Percentiles rank a stretch among this genome's conserved stretches.
phyloP scores from a whole-genome alignment of 768 basidiomycete species.

The Mycena haematopus region DNA sequence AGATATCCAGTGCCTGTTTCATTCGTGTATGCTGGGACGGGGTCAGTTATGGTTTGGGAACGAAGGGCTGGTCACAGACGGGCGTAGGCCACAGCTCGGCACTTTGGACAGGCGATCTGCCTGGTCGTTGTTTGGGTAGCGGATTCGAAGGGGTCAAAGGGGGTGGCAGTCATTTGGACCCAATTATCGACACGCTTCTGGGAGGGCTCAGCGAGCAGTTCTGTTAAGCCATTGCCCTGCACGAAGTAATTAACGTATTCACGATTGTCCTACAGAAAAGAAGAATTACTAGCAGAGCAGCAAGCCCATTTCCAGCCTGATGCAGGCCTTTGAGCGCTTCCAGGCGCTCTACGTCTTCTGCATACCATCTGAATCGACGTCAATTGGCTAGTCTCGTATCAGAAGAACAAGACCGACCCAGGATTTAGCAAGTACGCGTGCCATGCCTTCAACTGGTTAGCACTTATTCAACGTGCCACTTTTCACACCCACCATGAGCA shows the following conservation, averaged over 20 bases:
- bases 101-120: conserved; percentile 39
- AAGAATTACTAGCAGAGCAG: conserved; percentile 28
- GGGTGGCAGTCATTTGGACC: conserved; percentile 26
- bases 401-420: conserved; percentile 23
- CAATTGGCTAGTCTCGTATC: neutral
- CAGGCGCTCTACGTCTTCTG: conserved; percentile 40
- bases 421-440: conserved; percentile 44
- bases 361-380: conserved; percentile 37
- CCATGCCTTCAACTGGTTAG: conserved; percentile 37
- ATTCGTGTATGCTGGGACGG: conserved; percentile 46
- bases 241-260: neutral
- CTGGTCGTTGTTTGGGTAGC: conserved; percentile 22
- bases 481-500: conserved; percentile 21
- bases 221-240: conserved; percentile 9
- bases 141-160: conserved; percentile 33
- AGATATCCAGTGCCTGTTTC: conserved; percentile 53
- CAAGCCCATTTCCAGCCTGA: conserved; percentile 31
- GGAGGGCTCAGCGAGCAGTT: conserved; percentile 19
- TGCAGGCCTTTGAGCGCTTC: conserved; percentile 30
- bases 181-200: conserved; percentile 30
- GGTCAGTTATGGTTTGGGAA: neutral
- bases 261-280: neutral
- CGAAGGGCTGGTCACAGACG: conserved; percentile 32
- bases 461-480: neutral
- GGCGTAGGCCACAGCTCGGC: conserved; percentile 30